Conservation (phyloP, 257 asterid genomes). For the Thymus quinquecostatus region DNA sequence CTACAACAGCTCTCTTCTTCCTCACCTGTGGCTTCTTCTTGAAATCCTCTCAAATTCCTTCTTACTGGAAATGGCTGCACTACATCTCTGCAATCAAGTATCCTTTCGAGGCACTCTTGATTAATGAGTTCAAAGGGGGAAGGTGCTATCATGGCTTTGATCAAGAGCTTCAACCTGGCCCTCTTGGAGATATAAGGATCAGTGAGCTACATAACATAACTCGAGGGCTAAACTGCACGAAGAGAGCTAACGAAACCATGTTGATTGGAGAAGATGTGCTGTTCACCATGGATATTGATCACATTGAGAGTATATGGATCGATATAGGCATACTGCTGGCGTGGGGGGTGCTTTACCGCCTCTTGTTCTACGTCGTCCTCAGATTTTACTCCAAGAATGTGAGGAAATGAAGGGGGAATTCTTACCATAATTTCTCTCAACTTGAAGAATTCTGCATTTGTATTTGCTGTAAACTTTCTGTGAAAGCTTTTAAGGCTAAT, state of each 20-base stretch:
- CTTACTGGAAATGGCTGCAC: slow-evolving; percentile 79
- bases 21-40: slow-evolving; percentile 85
- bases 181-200: slow-evolving; percentile 66
- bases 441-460: slow-evolving; percentile 6
- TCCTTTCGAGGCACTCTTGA: slow-evolving; percentile 83
- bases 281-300: slow-evolving; percentile 59
- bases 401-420: slow-evolving; percentile 44
- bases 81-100: slow-evolving; percentile 87
- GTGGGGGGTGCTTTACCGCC: slow-evolving; percentile 69
- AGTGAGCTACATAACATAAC: slow-evolving; percentile 59
- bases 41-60: slow-evolving; percentile 71
- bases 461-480: neutral
- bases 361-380: slow-evolving; percentile 62
- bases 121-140: slow-evolving; percentile 74
- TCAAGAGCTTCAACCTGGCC: slow-evolving; percentile 78
- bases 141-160: slow-evolving; percentile 56
- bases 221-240: slow-evolving; percentile 38
- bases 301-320: slow-evolving; percentile 51
- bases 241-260: neutral
- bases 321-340: slow-evolving; percentile 63
- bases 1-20: slow-evolving; percentile 91
- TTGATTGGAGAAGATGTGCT: slow-evolving; percentile 78
- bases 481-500: neutral
- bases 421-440: neutral
- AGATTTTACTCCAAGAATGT: slow-evolving; percentile 67